phyloP scores from a whole-genome alignment of 805 yeast genomes.

The Danielia reshetovae region DNA sequence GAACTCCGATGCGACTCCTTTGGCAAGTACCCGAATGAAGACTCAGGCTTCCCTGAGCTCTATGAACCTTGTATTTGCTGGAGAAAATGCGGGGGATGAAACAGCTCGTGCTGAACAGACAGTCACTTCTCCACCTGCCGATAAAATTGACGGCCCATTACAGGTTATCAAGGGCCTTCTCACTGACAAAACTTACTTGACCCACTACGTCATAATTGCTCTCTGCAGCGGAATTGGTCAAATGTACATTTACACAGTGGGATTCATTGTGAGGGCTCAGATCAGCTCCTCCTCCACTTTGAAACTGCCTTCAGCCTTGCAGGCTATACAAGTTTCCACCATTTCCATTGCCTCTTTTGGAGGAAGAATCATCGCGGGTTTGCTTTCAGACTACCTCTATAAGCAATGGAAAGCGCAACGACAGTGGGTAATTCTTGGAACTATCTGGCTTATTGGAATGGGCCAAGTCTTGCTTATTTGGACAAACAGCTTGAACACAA shows the following conservation, averaged over 20 bases:
- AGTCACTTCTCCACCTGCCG: background rate
- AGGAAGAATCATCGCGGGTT: constrained; percentile 65
- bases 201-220: constrained; percentile 54
- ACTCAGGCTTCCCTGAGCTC: background rate
- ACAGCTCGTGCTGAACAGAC: no score
- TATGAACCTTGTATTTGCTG: background rate
- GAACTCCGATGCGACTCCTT: constrained; percentile 8
- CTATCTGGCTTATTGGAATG: constrained; percentile 27
- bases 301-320: constrained; percentile 40
- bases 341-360: constrained; percentile 61
- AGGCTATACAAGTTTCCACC: constrained; percentile 68
- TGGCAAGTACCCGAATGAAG: constrained; percentile 2
- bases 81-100: background rate
- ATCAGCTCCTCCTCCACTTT: constrained; percentile 15
- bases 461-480: constrained; percentile 36
- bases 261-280: constrained; percentile 58
- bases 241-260: constrained; percentile 68
- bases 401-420: constrained; percentile 52
- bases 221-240: constrained; percentile 63
- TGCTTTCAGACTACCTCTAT: constrained; percentile 57
- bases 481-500: constrained; percentile 18
- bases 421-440: constrained; percentile 59
- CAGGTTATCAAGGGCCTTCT: constrained; percentile 20
- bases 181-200: constrained; percentile 35
- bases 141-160: constrained; percentile 4